Percentiles rank a stretch among this genome's conserved stretches.
Conservation (phyloP, 202 grass and related monocot species). For the Schoenoplectus triqueter region DNA sequence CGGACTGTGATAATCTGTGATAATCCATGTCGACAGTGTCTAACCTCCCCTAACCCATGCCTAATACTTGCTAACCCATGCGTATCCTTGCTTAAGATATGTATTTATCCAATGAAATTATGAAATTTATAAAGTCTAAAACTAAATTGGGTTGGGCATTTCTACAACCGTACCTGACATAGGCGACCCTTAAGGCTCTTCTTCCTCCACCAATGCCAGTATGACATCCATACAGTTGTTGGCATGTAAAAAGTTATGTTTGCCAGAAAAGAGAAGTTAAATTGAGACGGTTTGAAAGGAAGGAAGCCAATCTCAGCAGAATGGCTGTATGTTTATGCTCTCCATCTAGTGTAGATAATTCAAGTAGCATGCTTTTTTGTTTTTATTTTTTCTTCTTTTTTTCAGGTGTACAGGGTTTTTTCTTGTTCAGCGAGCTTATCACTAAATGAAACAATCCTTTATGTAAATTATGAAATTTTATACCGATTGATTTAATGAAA, state of each 20-base stretch:
- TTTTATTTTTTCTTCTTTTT: background rate
- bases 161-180: conserved; percentile 20
- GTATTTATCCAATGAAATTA: background rate
- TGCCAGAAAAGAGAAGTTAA: background rate
- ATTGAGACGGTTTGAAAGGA: conserved; percentile 30
- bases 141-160: background rate
- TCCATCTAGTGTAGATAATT: conserved; percentile 64
- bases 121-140: background rate
- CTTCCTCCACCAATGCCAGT: background rate
- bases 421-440: conserved; percentile 11
- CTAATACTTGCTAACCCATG: too few species aligned
- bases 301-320: conserved; percentile 35
- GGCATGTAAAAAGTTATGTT: background rate
- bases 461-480: conserved; percentile 68
- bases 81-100: background rate
- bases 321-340: conserved; percentile 27
- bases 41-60: too few species aligned
- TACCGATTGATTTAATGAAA: conserved; percentile 28
- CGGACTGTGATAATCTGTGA: too few species aligned
- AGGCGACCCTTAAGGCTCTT: background rate
- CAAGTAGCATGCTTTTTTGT: conserved; percentile 37
- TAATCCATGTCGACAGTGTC: too few species aligned
- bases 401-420: conserved; percentile 62
- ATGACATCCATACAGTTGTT: background rate
- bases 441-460: conserved; percentile 28